These are phyloP conservation scores for Boletales sp. DNA, from an alignment of 768 basidiomycete species.

Conservation along the genomic window DNA sequence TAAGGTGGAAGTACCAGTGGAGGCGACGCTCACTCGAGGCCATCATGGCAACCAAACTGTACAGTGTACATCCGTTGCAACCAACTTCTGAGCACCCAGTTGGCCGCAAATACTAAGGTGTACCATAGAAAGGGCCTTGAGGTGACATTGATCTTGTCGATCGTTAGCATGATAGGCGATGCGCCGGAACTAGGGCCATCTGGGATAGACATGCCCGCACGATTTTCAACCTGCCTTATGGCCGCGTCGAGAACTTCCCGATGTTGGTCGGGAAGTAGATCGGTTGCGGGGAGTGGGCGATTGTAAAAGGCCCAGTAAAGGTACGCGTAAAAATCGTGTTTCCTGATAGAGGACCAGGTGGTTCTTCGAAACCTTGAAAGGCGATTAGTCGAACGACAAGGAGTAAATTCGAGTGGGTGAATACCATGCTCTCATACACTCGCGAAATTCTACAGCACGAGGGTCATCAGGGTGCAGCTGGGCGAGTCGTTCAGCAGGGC, in stretches of 20 bases:
- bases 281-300: constrained; percentile 50
- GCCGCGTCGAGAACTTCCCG: constrained; percentile 54
- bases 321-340: constrained; percentile 65
- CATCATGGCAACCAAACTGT: constrained; percentile 48
- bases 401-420: not conserved
- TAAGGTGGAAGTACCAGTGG: not conserved
- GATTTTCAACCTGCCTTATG: constrained; percentile 62
- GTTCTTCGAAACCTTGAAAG: constrained; percentile 61
- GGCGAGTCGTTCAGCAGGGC: constrained; percentile 55
- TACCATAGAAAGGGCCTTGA: constrained; percentile 72
- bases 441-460: constrained; percentile 70
- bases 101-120: constrained; percentile 44
- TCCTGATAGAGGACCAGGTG: constrained; percentile 69
- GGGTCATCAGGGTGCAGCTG: constrained; percentile 62
- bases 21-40: constrained; percentile 57
- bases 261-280: constrained; percentile 45
- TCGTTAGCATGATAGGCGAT: constrained; percentile 61
- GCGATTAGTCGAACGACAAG: not conserved
- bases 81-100: constrained; percentile 44
- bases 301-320: constrained; percentile 84
- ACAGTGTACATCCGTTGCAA: constrained; percentile 42
- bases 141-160: constrained; percentile 70
- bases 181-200: constrained; percentile 53
- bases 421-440: constrained; percentile 57
- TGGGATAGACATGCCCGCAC: constrained; percentile 62